These are phyloP conservation scores for Schizophyllum commune DNA, from an alignment of 1,284 basidiomycete species.

Conservation along the genomic window DNA sequence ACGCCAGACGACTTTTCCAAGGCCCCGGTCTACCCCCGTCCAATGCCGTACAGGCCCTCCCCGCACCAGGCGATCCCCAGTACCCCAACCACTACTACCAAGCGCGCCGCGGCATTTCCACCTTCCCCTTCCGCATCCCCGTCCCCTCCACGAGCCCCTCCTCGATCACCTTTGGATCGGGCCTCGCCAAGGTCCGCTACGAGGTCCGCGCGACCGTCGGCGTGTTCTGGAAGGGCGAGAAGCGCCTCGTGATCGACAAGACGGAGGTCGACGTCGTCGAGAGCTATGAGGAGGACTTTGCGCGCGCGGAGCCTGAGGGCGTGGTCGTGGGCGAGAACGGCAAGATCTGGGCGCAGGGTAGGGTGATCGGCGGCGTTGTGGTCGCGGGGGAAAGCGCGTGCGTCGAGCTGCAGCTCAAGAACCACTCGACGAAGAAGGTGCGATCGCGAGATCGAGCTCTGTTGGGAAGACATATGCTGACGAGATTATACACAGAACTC, in stretches of 20 bases:
- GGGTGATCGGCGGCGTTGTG: conserved; percentile 50
- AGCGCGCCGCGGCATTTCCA: conserved; percentile 61
- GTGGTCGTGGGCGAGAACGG: conserved; percentile 66
- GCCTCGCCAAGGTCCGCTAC: conserved; percentile 59
- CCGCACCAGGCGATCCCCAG: conserved; percentile 43
- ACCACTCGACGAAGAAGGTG: conserved; percentile 71
- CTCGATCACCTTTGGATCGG: conserved; percentile 59
- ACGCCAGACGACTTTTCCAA: conserved; percentile 62
- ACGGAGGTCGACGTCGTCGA: conserved; percentile 61
- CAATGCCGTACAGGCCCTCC: conserved; percentile 60
- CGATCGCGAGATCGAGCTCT: conserved; percentile 6
- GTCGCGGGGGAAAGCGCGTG: conserved; percentile 63
- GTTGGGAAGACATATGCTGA: conserved; percentile 6
- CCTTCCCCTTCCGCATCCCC: conserved; percentile 67
- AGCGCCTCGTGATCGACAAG: conserved; percentile 52
- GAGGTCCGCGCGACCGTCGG: conserved; percentile 63
- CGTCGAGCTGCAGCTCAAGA: conserved; percentile 69
- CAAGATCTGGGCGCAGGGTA: conserved; percentile 68
- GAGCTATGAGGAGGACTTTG: conserved; percentile 32
- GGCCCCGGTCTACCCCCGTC: conserved; percentile 73
- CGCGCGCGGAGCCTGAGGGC: conserved; percentile 38
- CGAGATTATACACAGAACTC: conserved; percentile 43
- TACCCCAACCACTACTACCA: conserved; percentile 58
- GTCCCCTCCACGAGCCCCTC: conserved; percentile 58
- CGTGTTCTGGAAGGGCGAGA: conserved; percentile 67